phyloP scores from a whole-genome alignment of 1,139 yeast species.

The Saccharomycopsis crataegensis region DNA sequence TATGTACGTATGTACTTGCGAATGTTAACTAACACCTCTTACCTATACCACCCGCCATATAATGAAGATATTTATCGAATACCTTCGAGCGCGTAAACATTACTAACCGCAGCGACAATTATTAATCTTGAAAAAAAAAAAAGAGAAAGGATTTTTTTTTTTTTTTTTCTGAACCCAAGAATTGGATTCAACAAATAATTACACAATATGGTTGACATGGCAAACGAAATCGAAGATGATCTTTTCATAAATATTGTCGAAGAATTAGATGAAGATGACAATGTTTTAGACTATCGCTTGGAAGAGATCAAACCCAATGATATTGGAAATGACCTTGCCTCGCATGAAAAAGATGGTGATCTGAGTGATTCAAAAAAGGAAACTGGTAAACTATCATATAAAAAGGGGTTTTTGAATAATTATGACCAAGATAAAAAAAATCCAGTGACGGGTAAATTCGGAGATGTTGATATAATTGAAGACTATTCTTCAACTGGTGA shows the following conservation, averaged over 20 bases:
- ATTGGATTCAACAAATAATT: no score
- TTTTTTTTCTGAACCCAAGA: no score
- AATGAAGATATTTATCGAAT: no score
- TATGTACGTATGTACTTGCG: no score
- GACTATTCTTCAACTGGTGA: conserved; percentile 5
- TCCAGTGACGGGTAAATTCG: background rate
- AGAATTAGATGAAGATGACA: conserved; percentile 18
- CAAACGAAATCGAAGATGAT: conserved; percentile 1
- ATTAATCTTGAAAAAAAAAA: no score
- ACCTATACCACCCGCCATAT: no score
- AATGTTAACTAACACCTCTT: no score
- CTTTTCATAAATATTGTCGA: conserved; percentile 14
- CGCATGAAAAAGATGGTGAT: background rate
- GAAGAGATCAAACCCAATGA: conserved; percentile 9
- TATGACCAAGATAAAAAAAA: background rate
- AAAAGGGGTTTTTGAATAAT: conserved; percentile 14
- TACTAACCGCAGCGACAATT: no score
- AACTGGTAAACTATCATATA: conserved; percentile 8
- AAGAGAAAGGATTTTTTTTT: no score
- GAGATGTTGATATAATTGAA: background rate
- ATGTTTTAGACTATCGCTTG: conserved; percentile 12
- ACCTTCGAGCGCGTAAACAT: no score
- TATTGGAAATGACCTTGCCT: background rate
- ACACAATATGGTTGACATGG: no score
- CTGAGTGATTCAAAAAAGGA: background rate